phyloP scores from a whole-genome alignment of 306 rosid genomes.

The Cucurbita ficifolia region DNA sequence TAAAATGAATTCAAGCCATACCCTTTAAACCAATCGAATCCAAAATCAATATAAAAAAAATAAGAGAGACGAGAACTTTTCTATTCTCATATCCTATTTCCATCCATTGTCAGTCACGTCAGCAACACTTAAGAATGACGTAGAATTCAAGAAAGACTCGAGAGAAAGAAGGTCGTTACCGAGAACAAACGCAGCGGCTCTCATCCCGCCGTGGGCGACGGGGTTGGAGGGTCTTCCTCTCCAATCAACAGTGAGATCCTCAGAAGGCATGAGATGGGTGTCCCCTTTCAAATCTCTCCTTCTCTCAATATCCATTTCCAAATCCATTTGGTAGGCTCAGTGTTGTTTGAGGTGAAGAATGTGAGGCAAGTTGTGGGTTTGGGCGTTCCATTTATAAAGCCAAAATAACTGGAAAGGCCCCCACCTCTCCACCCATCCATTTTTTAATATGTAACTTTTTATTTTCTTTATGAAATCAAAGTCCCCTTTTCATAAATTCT shows the following conservation, averaged over 20 bases:
- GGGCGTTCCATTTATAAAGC: constrained; percentile 3
- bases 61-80: too few relatives aligned
- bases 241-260: constrained; percentile 51
- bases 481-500: not conserved
- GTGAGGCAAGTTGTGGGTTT: not conserved
- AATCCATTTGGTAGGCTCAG: not conserved
- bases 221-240: constrained; percentile 71
- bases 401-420: constrained; percentile 5
- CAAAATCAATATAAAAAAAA: too few relatives aligned
- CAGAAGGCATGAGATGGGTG: constrained; percentile 1
- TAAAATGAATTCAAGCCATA: too few relatives aligned
- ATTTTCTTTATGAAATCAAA: not conserved
- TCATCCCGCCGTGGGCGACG: constrained; percentile 47
- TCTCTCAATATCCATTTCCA: constrained; percentile 11
- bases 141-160: too few relatives aligned
- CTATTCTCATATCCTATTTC: too few relatives aligned
- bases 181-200: constrained; percentile 57
- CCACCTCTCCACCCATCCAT: constrained; percentile 1
- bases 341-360: not conserved
- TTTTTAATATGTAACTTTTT: not conserved
- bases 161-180: constrained; percentile 17
- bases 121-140: too few relatives aligned
- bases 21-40: too few relatives aligned
- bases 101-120: too few relatives aligned
- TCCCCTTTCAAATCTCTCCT: constrained; percentile 18